Percentiles rank a stretch among this genome's conserved stretches.
phyloP scores from a whole-genome alignment of 2,329 filamentous ascomycete genomes.

The Escovopsis weberi region DNA sequence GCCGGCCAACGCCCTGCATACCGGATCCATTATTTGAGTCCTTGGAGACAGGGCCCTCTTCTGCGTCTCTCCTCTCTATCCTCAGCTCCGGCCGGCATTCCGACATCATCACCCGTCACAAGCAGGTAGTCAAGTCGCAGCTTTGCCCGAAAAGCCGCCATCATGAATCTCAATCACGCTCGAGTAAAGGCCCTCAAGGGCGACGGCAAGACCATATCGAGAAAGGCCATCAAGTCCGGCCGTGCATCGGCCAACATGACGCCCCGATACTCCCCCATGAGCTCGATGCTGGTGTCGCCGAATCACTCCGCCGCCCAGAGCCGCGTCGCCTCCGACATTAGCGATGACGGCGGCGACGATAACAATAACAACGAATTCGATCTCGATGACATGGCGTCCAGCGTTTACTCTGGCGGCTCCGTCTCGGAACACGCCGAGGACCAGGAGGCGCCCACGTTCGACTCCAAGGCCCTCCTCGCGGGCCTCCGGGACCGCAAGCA shows the following conservation, averaged over 20 bases:
- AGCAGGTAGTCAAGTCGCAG: no score
- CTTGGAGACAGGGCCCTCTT: no score
- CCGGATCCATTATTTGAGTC: no score
- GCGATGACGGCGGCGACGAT: conserved; percentile 35
- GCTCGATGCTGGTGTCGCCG: conserved; percentile 43
- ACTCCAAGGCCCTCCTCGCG: conserved; percentile 46
- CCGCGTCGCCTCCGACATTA: conserved; percentile 47
- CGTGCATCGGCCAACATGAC: conserved; percentile 43
- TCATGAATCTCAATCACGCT: conserved; percentile 41
- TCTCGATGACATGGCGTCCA: conserved; percentile 30
- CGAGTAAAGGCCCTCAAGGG: conserved; percentile 54
- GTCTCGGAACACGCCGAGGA: conserved; percentile 46
- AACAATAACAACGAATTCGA: conserved; percentile 12
- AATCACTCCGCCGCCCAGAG: conserved; percentile 44
- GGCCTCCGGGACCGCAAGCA: conserved; percentile 63
- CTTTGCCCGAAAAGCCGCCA: neutral
- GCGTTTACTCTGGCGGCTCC: conserved; percentile 27
- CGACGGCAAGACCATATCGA: conserved; percentile 57
- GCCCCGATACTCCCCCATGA: conserved; percentile 44
- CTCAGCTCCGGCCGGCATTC: no score
- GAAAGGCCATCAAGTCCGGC: conserved; percentile 47
- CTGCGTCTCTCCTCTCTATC: no score
- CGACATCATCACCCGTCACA: no score
- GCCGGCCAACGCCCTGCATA: no score
- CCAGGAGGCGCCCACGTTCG: conserved; percentile 45